Evolutionary conservation across 768 basidiomycete species (phyloP), one percentile per base, ranked within the genome.

Genomic region (Leccinum uliginosum): DNA sequence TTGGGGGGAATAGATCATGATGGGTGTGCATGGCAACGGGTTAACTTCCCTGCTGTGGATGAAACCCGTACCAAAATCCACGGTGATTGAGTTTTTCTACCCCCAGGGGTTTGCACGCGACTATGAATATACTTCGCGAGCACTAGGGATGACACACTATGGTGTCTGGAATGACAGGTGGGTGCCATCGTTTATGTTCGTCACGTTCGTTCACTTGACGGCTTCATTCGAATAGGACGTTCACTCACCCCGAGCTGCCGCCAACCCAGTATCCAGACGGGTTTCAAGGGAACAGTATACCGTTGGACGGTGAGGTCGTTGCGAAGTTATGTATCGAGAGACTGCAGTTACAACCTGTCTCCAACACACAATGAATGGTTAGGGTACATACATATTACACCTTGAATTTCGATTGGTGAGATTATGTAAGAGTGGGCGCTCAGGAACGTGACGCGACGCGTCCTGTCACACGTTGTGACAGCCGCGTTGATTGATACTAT

Each of bases 1-100:
- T 11, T 45, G 11, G 19, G 32, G n/a, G 9, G 27, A 6, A 6
- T 58, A 96, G 93, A 91, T 96, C 65, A 82, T 96, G 86, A 87
- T 95, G 81, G 93, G 93, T 56, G 88, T 96, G 15, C 93, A 96
- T 64, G 93, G 94, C 10, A 96, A 97, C 66, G 94, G 91, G 30
- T 70, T 97, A 38, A 95, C 93, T 0, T 81, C 91, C 27, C 79
- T 95, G 1, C 68, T 97, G 5, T 97, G 93, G 93, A 97, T 96
- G 94, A 86, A 89, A 23, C 89, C 91, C 2, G 83, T 82, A 3
- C 85, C 85, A 6, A 78, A 86, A 17, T 81, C 91, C 30, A 93
- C 94, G 0, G 92, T 97, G 30, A 91, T 96, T 67, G 94, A 97
- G 66, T 93, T 97, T 73, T 94, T 93, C 71, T 91, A 78, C 71